Conservation (phyloP, 2,329 filamentous ascomycete genomes). For the Myrmaecium sp. region DNA sequence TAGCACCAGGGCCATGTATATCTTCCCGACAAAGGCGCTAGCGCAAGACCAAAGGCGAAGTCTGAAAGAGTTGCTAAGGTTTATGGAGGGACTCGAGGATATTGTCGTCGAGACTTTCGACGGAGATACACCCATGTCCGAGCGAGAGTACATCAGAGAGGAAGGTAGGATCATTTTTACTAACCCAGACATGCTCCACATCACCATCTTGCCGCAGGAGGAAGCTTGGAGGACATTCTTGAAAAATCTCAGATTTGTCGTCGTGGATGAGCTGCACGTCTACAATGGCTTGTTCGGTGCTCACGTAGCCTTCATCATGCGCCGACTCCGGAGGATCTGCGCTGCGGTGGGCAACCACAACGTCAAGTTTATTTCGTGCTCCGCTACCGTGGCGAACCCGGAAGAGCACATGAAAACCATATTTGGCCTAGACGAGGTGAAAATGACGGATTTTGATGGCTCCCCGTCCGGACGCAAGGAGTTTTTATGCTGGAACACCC, state of each 20-base stretch:
- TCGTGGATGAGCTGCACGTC: conserved; percentile 73
- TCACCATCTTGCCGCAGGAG: conserved; percentile 86
- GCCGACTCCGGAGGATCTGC: conserved; percentile 71
- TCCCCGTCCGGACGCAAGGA: conserved; percentile 87
- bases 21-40: conserved; percentile 92
- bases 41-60: conserved; percentile 89
- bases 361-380: conserved; percentile 88
- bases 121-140: conserved; percentile 74
- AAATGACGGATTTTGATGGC: conserved; percentile 75
- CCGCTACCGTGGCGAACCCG: conserved; percentile 88
- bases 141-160: conserved; percentile 66
- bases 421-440: conserved; percentile 74
- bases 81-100: conserved; percentile 60
- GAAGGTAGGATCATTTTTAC: conserved; percentile 90
- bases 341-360: conserved; percentile 73
- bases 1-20: conserved; percentile 79
- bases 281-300: conserved; percentile 93
- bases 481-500: conserved; percentile 95
- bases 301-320: conserved; percentile 90
- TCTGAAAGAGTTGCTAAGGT: conserved; percentile 66
- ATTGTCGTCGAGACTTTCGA: conserved; percentile 84
- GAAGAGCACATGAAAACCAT: conserved; percentile 81
- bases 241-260: conserved; percentile 79
- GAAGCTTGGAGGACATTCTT: conserved; percentile 75
- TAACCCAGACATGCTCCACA: conserved; percentile 94